Evolutionary conservation across 1,284 basidiomycete genomes (phyloP).

Genomic region (Polyporus tsugae): DNA sequence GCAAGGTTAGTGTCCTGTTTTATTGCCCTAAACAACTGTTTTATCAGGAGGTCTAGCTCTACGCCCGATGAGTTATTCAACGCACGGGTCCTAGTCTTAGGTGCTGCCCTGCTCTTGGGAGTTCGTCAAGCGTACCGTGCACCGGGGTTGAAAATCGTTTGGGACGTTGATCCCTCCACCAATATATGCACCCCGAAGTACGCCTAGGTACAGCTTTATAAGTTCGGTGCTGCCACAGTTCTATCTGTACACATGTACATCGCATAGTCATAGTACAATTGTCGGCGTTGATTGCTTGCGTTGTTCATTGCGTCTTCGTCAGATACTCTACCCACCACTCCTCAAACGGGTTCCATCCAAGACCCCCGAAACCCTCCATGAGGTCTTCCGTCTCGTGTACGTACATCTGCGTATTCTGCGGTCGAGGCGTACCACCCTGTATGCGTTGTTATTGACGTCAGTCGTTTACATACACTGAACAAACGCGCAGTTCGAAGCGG

Average conservation of each 20-base stretch:
- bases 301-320: conserved; percentile 18
- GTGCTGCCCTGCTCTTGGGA: too few relatives aligned
- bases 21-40: too few relatives aligned
- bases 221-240: not conserved
- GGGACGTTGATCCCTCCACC: too few relatives aligned
- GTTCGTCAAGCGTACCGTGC: too few relatives aligned
- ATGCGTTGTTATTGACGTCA: not conserved
- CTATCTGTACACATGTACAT: not conserved
- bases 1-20: too few relatives aligned
- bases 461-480: not conserved
- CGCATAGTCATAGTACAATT: not conserved
- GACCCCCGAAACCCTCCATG: conserved; percentile 57
- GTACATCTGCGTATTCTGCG: conserved; percentile 76
- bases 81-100: too few relatives aligned
- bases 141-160: too few relatives aligned
- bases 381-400: conserved; percentile 68
- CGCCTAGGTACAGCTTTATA: too few relatives aligned
- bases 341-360: conserved; percentile 73
- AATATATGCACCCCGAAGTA: too few relatives aligned
- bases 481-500: not conserved
- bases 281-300: not conserved
- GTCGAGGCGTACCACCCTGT: conserved; percentile 60
- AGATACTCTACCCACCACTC: conserved; percentile 73
- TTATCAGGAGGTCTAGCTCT: too few relatives aligned
- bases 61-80: too few relatives aligned